Evolutionary conservation across 345 rosid species (phyloP).

Genomic region (Schrenkiella parvula): DNA sequence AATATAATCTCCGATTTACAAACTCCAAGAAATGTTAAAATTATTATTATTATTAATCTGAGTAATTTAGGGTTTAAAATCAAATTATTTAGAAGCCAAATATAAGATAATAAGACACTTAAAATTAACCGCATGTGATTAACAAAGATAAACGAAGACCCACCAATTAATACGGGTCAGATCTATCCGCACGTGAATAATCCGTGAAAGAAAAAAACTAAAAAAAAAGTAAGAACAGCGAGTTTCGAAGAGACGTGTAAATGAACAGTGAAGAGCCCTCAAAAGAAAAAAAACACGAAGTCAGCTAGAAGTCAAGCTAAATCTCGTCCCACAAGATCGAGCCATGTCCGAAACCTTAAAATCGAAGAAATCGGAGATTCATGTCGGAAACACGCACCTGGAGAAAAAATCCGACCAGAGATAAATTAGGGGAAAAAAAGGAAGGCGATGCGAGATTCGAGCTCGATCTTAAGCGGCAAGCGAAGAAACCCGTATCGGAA

Average conservation of each 20-base stretch:
- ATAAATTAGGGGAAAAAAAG: background rate
- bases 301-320: conserved; percentile 33
- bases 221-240: conserved; percentile 18
- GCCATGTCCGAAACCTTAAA: conserved; percentile 13
- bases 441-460: conserved; percentile 23
- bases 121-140: conserved; percentile 18
- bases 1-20: conserved; percentile 16
- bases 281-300: conserved; percentile 31
- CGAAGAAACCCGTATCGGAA: conserved; percentile 25
- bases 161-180: conserved; percentile 35
- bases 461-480: conserved; percentile 48
- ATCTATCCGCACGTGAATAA: conserved; percentile 38
- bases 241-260: conserved; percentile 40
- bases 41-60: conserved; percentile 10
- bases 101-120: conserved; percentile 37
- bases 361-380: conserved; percentile 23
- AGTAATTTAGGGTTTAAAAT: conserved; percentile 46
- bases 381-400: conserved; percentile 26
- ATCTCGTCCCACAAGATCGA: conserved; percentile 10
- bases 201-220: conserved; percentile 31
- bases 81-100: conserved; percentile 30
- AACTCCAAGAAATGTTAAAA: conserved; percentile 23
- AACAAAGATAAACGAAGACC: conserved; percentile 30
- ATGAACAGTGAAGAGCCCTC: conserved; percentile 49
- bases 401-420: conserved; percentile 17